Evolutionary conservation across 495 filamentous ascomycete genomes (phyloP).

Genomic region (Penicillium atrosanguineum): DNA sequence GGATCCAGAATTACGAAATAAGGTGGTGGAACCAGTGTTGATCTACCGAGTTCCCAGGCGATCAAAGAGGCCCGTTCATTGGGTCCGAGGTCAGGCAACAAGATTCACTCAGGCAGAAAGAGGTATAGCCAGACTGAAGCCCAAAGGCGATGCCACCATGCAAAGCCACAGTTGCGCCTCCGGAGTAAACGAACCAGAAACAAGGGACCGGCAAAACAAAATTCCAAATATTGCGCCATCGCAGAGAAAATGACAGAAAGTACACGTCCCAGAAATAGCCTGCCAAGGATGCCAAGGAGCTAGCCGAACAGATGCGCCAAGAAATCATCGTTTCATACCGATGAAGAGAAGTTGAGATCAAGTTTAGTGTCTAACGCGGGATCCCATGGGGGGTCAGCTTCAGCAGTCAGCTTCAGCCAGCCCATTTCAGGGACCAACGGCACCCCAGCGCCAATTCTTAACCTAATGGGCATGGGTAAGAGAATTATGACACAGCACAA

Average conservation of each 20-base stretch:
- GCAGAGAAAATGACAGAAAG: neutral
- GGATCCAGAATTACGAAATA: constrained; percentile 7
- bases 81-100: constrained; percentile 2
- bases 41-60: constrained; percentile 9
- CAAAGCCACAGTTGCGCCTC: neutral
- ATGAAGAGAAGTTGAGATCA: neutral
- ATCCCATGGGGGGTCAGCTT: neutral
- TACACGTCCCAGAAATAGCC: neutral
- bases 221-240: neutral
- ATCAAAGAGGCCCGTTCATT: neutral
- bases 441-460: constrained; percentile 11
- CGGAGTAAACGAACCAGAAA: no score
- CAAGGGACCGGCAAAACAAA: neutral
- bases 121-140: neutral
- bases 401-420: constrained; percentile 2
- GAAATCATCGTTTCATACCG: neutral
- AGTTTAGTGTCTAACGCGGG: neutral
- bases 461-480: neutral
- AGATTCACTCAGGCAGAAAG: neutral
- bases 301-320: neutral
- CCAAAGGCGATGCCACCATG: neutral
- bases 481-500: neutral
- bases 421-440: constrained; percentile 9
- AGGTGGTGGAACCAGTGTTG: constrained; percentile 24
- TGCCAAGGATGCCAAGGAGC: neutral